A percentile compares a stretch with the other conserved stretches of the same genome.
These are phyloP conservation scores for Jasminum sambac DNA, from an alignment of 257 asterid species.

Conservation along the genomic window DNA sequence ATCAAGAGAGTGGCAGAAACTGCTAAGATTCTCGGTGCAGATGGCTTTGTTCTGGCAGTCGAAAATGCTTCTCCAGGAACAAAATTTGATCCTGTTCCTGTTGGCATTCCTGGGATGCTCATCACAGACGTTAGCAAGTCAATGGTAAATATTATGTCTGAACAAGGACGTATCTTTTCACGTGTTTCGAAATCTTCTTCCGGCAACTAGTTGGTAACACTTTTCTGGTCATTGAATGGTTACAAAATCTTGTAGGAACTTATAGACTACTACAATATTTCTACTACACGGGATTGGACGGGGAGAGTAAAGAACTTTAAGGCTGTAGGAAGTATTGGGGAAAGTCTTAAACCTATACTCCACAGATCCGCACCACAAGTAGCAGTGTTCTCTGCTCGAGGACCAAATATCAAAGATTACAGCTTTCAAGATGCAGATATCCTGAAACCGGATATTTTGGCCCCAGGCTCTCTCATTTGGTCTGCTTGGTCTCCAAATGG, in stretches of 20 bases:
- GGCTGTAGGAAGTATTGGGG: slow-evolving; percentile 83
- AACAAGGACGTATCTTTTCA: background rate
- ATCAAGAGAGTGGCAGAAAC: slow-evolving; percentile 78
- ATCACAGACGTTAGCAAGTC: slow-evolving; percentile 70
- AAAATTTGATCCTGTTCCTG: slow-evolving; percentile 90
- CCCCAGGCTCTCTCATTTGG: slow-evolving; percentile 98
- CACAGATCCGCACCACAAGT: slow-evolving; percentile 97
- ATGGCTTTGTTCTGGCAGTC: slow-evolving; percentile 93
- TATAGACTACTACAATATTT: slow-evolving; percentile 78
- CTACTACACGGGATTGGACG: slow-evolving; percentile 91
- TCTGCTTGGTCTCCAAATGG: slow-evolving; percentile 99
- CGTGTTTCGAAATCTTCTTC: background rate
- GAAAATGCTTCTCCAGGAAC: slow-evolving; percentile 94
- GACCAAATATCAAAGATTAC: slow-evolving; percentile 93
- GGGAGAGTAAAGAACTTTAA: slow-evolving; percentile 91
- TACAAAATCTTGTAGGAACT: slow-evolving; percentile 56
- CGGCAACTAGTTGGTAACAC: background rate
- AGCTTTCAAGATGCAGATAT: slow-evolving; percentile 94
- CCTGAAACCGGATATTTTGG: slow-evolving; percentile 94
- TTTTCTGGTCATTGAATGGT: slow-evolving; percentile 11
- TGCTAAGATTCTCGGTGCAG: slow-evolving; percentile 88
- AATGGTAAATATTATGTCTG: slow-evolving; percentile 46
- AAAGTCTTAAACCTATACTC: slow-evolving; percentile 80
- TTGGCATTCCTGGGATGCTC: slow-evolving; percentile 84
- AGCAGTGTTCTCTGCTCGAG: slow-evolving; percentile 94